Evolutionary conservation across 176 grass and related monocot genomes (phyloP).

Genomic region (Areca catechu): DNA sequence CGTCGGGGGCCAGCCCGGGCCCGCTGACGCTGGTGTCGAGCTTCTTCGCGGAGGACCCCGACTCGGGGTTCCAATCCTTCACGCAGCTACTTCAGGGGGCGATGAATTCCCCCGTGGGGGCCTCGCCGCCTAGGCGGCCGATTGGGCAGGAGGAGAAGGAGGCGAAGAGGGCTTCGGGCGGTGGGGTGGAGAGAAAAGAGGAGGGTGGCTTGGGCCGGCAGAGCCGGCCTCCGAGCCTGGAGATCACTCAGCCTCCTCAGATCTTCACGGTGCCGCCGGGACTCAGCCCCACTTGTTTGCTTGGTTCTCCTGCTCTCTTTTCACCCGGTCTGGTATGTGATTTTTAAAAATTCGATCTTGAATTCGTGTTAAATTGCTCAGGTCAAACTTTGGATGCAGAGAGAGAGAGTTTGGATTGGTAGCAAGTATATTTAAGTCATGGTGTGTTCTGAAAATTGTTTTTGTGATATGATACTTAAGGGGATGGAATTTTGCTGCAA

Average conservation of each 20-base stretch:
- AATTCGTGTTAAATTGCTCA: background rate
- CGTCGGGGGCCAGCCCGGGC: slow-evolving; percentile 48
- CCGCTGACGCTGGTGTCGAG: slow-evolving; percentile 84
- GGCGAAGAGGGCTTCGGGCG: background rate
- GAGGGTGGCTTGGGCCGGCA: slow-evolving; percentile 13
- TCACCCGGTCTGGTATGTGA: slow-evolving; percentile 54
- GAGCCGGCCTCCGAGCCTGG: slow-evolving; percentile 19
- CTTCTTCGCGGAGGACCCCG: slow-evolving; percentile 51
- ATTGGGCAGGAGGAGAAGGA: background rate
- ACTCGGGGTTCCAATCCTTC: slow-evolving; percentile 34
- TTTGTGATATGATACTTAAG: too few species aligned
- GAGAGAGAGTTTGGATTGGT: too few species aligned
- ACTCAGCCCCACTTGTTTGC: slow-evolving; percentile 55
- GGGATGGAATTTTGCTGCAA: too few species aligned
- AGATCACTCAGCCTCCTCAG: slow-evolving; percentile 18
- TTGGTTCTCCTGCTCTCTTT: slow-evolving; percentile 71
- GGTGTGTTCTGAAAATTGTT: too few species aligned
- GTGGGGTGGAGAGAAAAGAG: slow-evolving; percentile 14
- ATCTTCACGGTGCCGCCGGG: slow-evolving; percentile 64
- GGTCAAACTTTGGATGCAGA: too few species aligned
- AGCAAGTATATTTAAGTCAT: too few species aligned
- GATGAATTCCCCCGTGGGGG: slow-evolving; percentile 9
- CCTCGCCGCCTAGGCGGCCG: background rate
- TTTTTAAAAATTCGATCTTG: background rate
- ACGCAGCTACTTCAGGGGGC: slow-evolving; percentile 66